Evolutionary conservation across 257 asterid genomes (phyloP), one percentile per base, ranked within the genome.

Genomic region (Linaria vulgaris): DNA sequence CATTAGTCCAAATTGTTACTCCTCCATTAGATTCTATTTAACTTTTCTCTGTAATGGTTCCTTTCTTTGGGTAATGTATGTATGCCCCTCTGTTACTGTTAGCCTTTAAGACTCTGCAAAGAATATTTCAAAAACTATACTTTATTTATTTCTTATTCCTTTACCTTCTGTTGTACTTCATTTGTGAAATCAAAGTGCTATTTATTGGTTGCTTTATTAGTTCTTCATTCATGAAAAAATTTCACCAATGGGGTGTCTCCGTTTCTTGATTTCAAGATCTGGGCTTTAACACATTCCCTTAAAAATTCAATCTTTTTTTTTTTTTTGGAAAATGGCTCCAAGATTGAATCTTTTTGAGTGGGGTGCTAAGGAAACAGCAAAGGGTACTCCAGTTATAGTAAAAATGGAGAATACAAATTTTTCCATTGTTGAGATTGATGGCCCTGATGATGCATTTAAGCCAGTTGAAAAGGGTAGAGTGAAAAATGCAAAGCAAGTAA

Each of bases 391-490:
- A 44, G 89, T 87, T 66, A 69, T 87, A 31, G 90, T 84, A 64
- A 87, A 80, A 71, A 84, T 84, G 90, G 85, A 82, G 79, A 84
- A 69, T 73, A 85, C 86, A 21, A 70, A 54, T 71, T 86, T 78
- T 70, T 86, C 95, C 73, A 75, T 86, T 19, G 84, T 84, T 4
- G 89, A 86, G 76, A 84, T 86, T 67, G 83, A 78, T 60, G 83
- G 82, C 72, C 85, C 91, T 4, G 91, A 84, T 72, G 81, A 78
- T 37, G 95, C 89, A 64, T 84, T 82, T 72, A 80, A 74, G 78
- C 89, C 91, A 15, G 75, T 78, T 21, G 87, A 82, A 27, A 84
- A 80, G 70, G 70, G 67, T 73, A 78, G 95, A 59, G 78, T 82
- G 67, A 86, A 74, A 60, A 87, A 80, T 61, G 87, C 87, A 64